Conservation (phyloP, 306 rosid species). For the Quercus agrifolia region DNA sequence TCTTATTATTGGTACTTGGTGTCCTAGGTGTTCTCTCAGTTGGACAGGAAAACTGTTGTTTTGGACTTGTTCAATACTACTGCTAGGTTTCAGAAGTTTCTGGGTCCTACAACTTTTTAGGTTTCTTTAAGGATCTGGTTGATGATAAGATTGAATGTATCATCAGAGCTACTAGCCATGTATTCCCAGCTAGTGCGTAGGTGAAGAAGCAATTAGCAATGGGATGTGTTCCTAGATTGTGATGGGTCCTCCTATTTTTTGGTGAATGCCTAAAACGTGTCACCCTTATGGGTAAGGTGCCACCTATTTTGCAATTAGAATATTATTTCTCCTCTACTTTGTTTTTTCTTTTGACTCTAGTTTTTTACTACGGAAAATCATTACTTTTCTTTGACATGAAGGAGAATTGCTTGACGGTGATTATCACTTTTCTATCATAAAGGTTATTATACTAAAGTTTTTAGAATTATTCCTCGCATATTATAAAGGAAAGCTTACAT, state of each 20-base stretch:
- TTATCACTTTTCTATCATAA: not conserved
- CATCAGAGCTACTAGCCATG: no score
- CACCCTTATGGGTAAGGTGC: not conserved
- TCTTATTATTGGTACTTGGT: no score
- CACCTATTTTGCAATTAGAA: no score
- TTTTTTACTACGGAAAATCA: no score
- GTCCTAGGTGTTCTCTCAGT: no score
- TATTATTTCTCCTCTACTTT: no score
- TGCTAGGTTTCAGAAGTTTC: not conserved
- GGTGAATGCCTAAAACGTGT: not conserved
- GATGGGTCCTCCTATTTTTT: not conserved
- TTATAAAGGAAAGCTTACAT: not conserved
- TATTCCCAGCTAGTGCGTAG: not conserved
- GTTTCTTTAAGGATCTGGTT: constrained; percentile 16
- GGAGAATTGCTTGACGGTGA: not conserved
- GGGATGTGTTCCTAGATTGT: not conserved
- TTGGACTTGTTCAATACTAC: not conserved
- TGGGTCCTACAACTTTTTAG: constrained; percentile 13
- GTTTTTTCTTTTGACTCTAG: not conserved
- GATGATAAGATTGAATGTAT: not conserved
- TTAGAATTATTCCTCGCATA: not conserved
- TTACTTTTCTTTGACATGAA: not conserved
- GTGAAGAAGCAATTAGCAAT: not conserved
- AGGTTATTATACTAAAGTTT: not conserved
- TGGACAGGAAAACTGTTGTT: no score